A percentile compares a stretch with the other conserved stretches of the same genome.
Evolutionary conservation across 108 stramenopile species (phyloP).

Genomic region (Fragilariopsis cylindrus): DNA sequence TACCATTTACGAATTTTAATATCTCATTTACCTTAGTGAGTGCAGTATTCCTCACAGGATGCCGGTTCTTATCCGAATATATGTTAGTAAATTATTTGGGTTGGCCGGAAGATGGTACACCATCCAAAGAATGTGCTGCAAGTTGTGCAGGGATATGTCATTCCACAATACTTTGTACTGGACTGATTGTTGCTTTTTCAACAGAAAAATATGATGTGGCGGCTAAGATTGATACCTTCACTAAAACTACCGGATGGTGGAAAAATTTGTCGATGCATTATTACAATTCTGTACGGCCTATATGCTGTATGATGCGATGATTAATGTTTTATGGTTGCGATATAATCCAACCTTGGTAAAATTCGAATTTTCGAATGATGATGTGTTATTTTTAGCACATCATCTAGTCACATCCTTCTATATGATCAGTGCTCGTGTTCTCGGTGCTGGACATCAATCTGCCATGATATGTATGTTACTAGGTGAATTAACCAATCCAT

Average conservation of each 20-base stretch:
- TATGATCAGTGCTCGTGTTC: constrained; percentile 53
- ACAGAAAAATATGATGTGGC: constrained; percentile 37
- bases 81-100: constrained; percentile 22
- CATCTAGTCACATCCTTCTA: constrained; percentile 60
- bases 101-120: constrained; percentile 27
- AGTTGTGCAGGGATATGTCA: constrained; percentile 40
- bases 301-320: constrained; percentile 64
- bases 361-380: constrained; percentile 17
- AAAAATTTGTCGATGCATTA: constrained; percentile 50
- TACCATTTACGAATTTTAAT: constrained; percentile 38
- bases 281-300: constrained; percentile 76
- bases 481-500: constrained; percentile 70
- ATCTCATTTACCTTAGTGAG: constrained; percentile 35
- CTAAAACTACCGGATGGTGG: constrained; percentile 46
- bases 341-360: constrained; percentile 9
- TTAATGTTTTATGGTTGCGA: constrained; percentile 18
- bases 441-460: constrained; percentile 59
- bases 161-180: constrained; percentile 45
- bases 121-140: constrained; percentile 29
- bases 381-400: constrained; percentile 53
- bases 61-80: constrained; percentile 28
- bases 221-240: constrained; percentile 18
- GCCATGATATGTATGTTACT: constrained; percentile 67
- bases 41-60: constrained; percentile 31
- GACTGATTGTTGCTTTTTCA: constrained; percentile 36